Evolutionary conservation across 148 eudicot species (phyloP), one percentile per base, ranked within the genome.

Genomic region (Camellia sinensis): DNA sequence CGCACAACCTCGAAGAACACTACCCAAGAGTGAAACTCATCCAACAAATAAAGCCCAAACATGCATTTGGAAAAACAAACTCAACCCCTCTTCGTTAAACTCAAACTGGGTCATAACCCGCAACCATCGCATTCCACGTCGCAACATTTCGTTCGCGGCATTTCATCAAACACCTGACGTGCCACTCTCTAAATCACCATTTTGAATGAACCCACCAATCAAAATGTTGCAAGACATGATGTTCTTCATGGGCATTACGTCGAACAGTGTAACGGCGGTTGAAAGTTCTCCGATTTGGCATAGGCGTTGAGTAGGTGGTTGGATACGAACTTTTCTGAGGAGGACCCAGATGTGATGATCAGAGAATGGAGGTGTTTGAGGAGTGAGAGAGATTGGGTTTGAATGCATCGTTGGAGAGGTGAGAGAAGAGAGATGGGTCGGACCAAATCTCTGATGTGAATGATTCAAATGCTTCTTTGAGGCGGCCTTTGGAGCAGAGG

Each of bases 101-200:
- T 86, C 92, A 54, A 83, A 88, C 37, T 90, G 88, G 40, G 85
- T 86, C 89, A 90, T 67, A 60, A n/a, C 95, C 97, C 65, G 88
- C 80, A 12, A 92, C 89, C 87, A 94, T 87, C 0, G 93, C 98
- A 79, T 94, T 94, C 98, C 98, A 94, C 12, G 94, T 86, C 7
- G 95, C 98, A 0, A 93, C 76, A 85, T 92, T 92, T 76, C 92
- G 81, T 74, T 83, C 86, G n/a, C 46, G 88, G 85, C 97, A 94
- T 94, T 88, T 84, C 87, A 40, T 92, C 84, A 48, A 94, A 94
- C 79, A 91, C 72, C 83, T 84, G 85, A 14, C 76, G 78, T 0
- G 95, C 98, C n/a, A 57, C 84, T 37, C 73, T 29, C 90, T 79
- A 92, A 80, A 62, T 91, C 91, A 0, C 89, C 95, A 60, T 77